Evolutionary conservation across 73 alveolate genomes (phyloP), one percentile per base, ranked within the genome.

Genomic region (Durusdinium trenchii): DNA sequence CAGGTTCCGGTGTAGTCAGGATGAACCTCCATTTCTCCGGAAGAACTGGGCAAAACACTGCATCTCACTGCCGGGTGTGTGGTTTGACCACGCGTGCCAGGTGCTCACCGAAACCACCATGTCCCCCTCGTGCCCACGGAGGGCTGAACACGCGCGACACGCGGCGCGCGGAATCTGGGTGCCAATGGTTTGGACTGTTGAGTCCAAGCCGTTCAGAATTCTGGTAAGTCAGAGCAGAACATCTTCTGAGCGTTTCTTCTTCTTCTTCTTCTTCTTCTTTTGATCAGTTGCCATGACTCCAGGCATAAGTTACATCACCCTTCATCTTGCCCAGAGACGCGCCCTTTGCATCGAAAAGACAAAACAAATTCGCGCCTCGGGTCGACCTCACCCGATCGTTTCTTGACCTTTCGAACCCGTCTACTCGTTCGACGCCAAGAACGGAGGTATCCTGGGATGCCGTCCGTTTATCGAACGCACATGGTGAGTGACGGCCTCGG

Each of bases 391-490:
- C n/a, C n/a, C n/a, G n/a, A n/a, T n/a, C n/a, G n/a, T n/a, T n/a
- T n/a, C n/a, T n/a, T n/a, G n/a, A n/a, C n/a, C n/a, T n/a, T n/a
- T n/a, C n/a, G n/a, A n/a, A n/a, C n/a, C n/a, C n/a, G n/a, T n/a
- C n/a, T n/a, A n/a, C n/a, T n/a, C n/a, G n/a, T n/a, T n/a, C n/a
- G n/a, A n/a, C n/a, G n/a, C n/a, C n/a, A n/a, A n/a, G n/a, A n/a
- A n/a, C n/a, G n/a, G n/a, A 91, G 98, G 98, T 91, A 91, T 52
- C 98, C 98, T 9, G 98, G 98, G 7, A 91, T 91, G 98, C 89
- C 98, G 46, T 91, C 98, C 36, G 85, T 91, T n/a, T 91, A 91
- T 89, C 98, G 98, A 57, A 91, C 98, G 36, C 98, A 91, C 90
- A 67, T 91, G 98, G 98, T 91, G 61, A 62, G 98, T 36, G 20